Evolutionary conservation across 805 yeast genomes (phyloP).

Genomic region (Candida piceae): DNA sequence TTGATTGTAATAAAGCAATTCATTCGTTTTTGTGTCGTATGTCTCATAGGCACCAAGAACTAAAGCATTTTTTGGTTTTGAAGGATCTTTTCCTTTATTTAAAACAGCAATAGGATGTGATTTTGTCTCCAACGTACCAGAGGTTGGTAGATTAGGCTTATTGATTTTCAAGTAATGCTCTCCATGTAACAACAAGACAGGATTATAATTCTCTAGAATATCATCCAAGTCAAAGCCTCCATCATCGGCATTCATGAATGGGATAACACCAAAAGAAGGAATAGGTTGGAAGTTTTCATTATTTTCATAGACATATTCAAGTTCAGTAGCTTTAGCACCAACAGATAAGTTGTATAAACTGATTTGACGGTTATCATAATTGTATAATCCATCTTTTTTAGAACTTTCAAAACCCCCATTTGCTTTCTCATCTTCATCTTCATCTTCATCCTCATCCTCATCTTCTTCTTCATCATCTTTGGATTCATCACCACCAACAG

Average conservation of each 20-base stretch:
- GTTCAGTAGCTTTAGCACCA: conserved; percentile 76
- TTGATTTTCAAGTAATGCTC: conserved; percentile 83
- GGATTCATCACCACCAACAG: conserved; percentile 46
- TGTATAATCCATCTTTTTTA: conserved; percentile 40
- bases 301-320: conserved; percentile 76
- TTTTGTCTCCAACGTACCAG: conserved; percentile 56
- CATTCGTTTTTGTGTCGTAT: conserved; percentile 62
- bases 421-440: conserved; percentile 40
- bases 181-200: conserved; percentile 86
- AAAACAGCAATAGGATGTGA: conserved; percentile 66
- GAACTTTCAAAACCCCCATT: conserved; percentile 32
- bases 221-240: conserved; percentile 53
- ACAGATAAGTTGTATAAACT: conserved; percentile 85
- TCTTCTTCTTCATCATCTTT: conserved; percentile 40
- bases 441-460: conserved; percentile 41
- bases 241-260: conserved; percentile 63
- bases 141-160: conserved; percentile 74
- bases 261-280: conserved; percentile 88
- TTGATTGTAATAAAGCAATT: conserved; percentile 70
- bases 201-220: conserved; percentile 77
- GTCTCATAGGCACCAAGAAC: conserved; percentile 72
- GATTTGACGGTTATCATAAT: conserved; percentile 62
- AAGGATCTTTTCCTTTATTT: conserved; percentile 56
- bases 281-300: conserved; percentile 73
- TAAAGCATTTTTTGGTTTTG: conserved; percentile 56